Conservation (phyloP, 345 rosid genomes). For the Moricandia moricandioides region DNA sequence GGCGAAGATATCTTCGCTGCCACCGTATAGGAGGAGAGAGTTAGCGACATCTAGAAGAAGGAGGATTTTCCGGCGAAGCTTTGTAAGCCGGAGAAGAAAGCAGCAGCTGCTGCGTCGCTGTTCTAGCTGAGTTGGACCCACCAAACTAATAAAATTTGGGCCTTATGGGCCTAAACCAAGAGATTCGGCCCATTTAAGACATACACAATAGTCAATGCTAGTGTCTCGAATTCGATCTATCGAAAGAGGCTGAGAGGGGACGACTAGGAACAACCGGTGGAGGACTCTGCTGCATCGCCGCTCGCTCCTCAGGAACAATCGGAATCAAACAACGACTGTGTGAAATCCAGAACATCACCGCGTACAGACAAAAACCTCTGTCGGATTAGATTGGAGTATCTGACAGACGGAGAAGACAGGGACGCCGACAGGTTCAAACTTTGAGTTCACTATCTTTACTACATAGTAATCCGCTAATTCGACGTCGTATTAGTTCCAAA, state of each 20-base stretch:
- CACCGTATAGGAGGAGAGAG: slow-evolving; percentile 77
- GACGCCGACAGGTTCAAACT: no score
- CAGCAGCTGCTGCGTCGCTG: slow-evolving; percentile 16
- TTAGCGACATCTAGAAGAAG: slow-evolving; percentile 61
- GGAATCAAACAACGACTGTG: slow-evolving; percentile 3
- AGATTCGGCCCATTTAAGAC: background rate
- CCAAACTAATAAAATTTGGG: slow-evolving; percentile 4
- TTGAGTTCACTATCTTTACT: slow-evolving; percentile 6
- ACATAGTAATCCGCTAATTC: background rate
- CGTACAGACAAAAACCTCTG: background rate
- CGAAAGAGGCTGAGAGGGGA: slow-evolving; percentile 22
- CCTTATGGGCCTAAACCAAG: background rate
- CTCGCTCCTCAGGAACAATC: slow-evolving; percentile 6
- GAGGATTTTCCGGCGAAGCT: slow-evolving; percentile 12
- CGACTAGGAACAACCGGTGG: slow-evolving; percentile 7
- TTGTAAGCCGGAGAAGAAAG: slow-evolving; percentile 9
- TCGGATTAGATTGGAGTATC: slow-evolving; percentile 3
- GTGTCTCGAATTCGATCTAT: slow-evolving; percentile 12
- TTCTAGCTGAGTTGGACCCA: slow-evolving; percentile 25
- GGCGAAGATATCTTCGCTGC: no score
- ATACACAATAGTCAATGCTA: slow-evolving; percentile 31
- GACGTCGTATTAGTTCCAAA: background rate
- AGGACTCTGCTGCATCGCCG: slow-evolving; percentile 31
- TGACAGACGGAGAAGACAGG: background rate
- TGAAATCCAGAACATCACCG: background rate